A percentile compares a stretch with the other conserved stretches of the same genome.
These are phyloP conservation scores for Rhodamnia rubescens DNA, from an alignment of 345 rosid genomes.

Conservation along the genomic window DNA sequence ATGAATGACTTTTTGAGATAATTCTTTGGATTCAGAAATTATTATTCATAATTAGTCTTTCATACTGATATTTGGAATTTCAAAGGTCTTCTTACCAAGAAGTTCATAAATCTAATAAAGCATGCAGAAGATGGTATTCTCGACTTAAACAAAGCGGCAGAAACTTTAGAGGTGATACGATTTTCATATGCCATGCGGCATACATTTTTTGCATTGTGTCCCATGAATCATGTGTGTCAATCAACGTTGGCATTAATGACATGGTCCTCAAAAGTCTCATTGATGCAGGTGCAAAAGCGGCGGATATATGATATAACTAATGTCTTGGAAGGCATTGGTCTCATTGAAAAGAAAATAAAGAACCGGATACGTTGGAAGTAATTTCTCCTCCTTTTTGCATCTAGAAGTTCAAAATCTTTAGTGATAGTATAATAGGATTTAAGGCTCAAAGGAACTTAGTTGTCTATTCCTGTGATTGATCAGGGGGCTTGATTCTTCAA, in stretches of 20 bases:
- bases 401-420: background rate
- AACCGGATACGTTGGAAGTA: constrained; percentile 96
- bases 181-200: background rate
- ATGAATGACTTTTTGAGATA: background rate
- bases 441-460: background rate
- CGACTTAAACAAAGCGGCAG: constrained; percentile 89
- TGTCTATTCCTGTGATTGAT: constrained; percentile 9
- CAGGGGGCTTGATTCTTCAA: constrained; percentile 69
- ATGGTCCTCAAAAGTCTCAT: background rate
- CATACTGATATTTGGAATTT: background rate
- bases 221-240: background rate
- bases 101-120: constrained; percentile 71
- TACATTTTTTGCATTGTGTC: background rate
- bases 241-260: background rate
- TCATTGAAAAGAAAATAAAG: constrained; percentile 90
- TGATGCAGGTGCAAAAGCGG: constrained; percentile 72
- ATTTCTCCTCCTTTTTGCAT: background rate
- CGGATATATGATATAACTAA: constrained; percentile 98
- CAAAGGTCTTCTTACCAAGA: constrained; percentile 86
- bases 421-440: background rate
- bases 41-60: constrained; percentile 3
- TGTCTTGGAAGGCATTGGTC: constrained; percentile 97
- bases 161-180: constrained; percentile 61
- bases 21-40: background rate
- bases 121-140: constrained; percentile 84